Base-by-base conservation (phyloP, 2,329 filamentous ascomycete genomes). In the Zelopaecilomyces penicillatus region DNA sequence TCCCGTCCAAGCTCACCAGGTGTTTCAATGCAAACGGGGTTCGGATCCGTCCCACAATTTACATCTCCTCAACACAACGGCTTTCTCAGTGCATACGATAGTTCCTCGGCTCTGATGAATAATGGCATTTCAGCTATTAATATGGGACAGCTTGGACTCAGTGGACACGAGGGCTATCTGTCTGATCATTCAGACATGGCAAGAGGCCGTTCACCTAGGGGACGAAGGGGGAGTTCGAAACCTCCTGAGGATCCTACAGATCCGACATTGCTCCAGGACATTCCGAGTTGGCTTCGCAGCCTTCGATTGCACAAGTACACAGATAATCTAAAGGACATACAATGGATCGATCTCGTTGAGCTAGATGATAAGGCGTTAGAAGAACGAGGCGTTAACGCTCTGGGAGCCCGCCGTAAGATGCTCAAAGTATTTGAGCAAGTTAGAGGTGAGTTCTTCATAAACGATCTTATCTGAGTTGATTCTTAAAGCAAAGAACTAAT, bases 391-490 rank as follows among this genome's bases (percentile, higher is more conserved):
- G 93, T 98, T 30, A 96, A 95, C 64, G 93, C 93, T 43, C 77
- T 97, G 45, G 93, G 93, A 56, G 93, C 93, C 12, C 77, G 93
- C 55, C 85, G 91, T 63, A 98, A 98, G 78, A 94, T 98, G 87
- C 72, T 98, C 49, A 98, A 98, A 80, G 93, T 97, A 45, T 97
- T 97, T 67, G 93, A 97, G 58, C 90, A 96, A 71, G 91, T 97
- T 59, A 88, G 82, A 67, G 85, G 80, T 82, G 68, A 52, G 68
- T 56, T 7, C 31, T 29, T 39, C 32, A 12, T 37, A 37, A 37
- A 37, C n/a, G n/a, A 37, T 7, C 4, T 6, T 41, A 27, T 11
- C 26, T 43, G 39, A 31, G 29, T 31, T 38, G 40, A 56, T 63
- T 36, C 62, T 46, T 8, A 38, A 6, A 11, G 2, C 7, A 28